phyloP scores from a whole-genome alignment of 371 early-diverging fungal species.

The Rhizomucor pusillus region DNA sequence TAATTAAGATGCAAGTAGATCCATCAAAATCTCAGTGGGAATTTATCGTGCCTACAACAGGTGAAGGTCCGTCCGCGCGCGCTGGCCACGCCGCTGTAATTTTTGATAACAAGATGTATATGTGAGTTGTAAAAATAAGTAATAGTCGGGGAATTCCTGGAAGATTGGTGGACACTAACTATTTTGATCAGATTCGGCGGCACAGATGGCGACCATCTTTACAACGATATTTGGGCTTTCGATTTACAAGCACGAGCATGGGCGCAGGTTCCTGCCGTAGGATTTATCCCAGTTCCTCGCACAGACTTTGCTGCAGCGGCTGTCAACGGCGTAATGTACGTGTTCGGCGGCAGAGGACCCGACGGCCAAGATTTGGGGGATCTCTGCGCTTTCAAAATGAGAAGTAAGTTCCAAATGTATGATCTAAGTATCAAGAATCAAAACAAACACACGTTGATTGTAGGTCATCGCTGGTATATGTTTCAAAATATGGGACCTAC shows the following conservation, averaged over 20 bases:
- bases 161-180: constrained; percentile 12
- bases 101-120: constrained; percentile 57
- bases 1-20: constrained; percentile 2
- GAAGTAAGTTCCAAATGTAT: constrained; percentile 37
- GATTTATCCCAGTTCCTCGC: constrained; percentile 64
- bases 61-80: constrained; percentile 56
- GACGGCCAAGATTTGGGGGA: constrained; percentile 65
- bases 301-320: constrained; percentile 62
- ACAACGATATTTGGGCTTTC: constrained; percentile 76
- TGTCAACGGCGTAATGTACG: constrained; percentile 71
- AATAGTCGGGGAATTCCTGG: constrained; percentile 3
- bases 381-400: constrained; percentile 69
- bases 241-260: constrained; percentile 57
- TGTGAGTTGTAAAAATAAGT: constrained; percentile 38
- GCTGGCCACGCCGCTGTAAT: constrained; percentile 59
- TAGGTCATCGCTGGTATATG: constrained; percentile 70
- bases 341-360: constrained; percentile 68
- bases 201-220: constrained; percentile 62
- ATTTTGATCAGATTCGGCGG: constrained; percentile 63
- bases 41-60: constrained; percentile 34
- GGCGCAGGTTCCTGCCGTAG: constrained; percentile 60
- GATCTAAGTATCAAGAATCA: background rate
- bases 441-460: background rate
- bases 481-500: constrained; percentile 72
- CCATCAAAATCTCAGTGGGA: constrained; percentile 50